A percentile compares a stretch with the other conserved stretches of the same genome.
Conservation (phyloP, 768 basidiomycete species). For the Gautieria morchelliformis region DNA sequence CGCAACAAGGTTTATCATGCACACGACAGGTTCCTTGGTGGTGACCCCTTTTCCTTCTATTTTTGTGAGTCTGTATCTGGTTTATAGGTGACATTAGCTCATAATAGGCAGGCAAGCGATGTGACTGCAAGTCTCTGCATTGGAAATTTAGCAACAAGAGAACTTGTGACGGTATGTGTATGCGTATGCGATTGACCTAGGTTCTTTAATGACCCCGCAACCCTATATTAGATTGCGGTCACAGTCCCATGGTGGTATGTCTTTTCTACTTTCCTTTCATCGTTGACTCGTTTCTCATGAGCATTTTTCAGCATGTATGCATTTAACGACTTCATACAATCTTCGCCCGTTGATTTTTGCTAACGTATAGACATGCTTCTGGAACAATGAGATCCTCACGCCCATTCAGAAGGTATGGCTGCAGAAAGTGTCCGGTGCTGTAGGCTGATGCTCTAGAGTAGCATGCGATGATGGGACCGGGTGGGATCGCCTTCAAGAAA, state of each 20-base stretch:
- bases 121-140: conserved; percentile 90
- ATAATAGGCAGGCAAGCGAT: conserved; percentile 58
- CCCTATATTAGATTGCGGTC: conserved; percentile 54
- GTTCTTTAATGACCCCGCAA: neutral
- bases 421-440: neutral
- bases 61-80: conserved; percentile 52
- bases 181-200: neutral
- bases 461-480: conserved; percentile 73
- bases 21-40: conserved; percentile 62
- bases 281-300: neutral
- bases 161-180: conserved; percentile 64
- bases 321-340: neutral
- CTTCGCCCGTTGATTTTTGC: neutral
- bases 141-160: conserved; percentile 86
- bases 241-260: conserved; percentile 54
- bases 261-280: neutral
- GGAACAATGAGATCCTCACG: conserved; percentile 93
- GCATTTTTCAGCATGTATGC: conserved; percentile 40
- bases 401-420: conserved; percentile 70
- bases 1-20: neutral
- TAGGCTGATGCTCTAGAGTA: neutral
- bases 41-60: conserved; percentile 85
- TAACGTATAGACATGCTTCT: conserved; percentile 69
- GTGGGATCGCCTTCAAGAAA: conserved; percentile 82
- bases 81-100: neutral